These are phyloP conservation scores for Schizopora paradoxa DNA, from an alignment of 1,284 basidiomycete species.

Conservation along the genomic window DNA sequence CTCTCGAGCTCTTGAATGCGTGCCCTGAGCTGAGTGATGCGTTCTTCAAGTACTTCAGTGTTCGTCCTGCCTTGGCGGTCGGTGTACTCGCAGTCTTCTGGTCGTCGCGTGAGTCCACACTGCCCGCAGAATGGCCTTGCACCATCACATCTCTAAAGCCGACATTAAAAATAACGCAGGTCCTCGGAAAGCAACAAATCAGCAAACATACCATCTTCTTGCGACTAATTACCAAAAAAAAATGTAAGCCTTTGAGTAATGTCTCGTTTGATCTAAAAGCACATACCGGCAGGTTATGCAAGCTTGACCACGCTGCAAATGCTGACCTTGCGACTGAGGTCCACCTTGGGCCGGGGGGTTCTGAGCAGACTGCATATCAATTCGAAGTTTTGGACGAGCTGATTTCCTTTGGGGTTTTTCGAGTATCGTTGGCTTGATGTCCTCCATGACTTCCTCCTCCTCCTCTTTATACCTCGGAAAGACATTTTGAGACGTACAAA, in stretches of 20 bases:
- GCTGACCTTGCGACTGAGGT: neutral
- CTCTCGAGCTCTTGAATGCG: slow-evolving; percentile 14
- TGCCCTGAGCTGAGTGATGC: slow-evolving; percentile 7
- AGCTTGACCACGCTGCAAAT: slow-evolving; percentile 6
- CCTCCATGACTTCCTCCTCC: no score
- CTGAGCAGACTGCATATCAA: no score
- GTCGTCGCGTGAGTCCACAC: slow-evolving; percentile 2
- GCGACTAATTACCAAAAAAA: slow-evolving; percentile 4
- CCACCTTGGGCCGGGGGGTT: no score
- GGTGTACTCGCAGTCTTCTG: slow-evolving; percentile 16
- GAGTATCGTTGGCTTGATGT: no score
- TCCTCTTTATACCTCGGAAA: no score
- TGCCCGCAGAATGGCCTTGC: slow-evolving; percentile 15
- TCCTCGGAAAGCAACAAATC: neutral
- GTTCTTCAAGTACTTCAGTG: slow-evolving; percentile 16
- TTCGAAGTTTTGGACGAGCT: no score
- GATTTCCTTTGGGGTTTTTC: no score
- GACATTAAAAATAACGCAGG: neutral
- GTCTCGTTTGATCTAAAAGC: no score
- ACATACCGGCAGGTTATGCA: slow-evolving; percentile 16
- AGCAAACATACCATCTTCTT: slow-evolving; percentile 12
- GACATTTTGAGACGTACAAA: no score
- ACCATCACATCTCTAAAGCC: slow-evolving; percentile 14
- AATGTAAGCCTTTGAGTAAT: neutral
- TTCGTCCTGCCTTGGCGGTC: slow-evolving; percentile 15